phyloP scores from a whole-genome alignment of 768 basidiomycete species.

The Boletus sp. region DNA sequence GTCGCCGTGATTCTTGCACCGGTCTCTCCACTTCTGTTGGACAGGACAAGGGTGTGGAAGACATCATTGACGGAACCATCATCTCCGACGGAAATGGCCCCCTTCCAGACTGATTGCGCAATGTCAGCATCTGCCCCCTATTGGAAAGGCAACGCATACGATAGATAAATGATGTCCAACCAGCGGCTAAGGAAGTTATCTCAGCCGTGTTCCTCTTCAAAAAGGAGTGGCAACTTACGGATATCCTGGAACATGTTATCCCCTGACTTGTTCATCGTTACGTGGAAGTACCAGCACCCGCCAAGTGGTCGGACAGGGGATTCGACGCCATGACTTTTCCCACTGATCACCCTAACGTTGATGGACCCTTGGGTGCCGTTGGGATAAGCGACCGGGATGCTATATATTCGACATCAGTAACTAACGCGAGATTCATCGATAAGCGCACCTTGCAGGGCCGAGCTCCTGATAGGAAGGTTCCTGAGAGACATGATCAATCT shows the following conservation, averaged over 20 bases:
- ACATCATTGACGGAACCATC: conserved; percentile 44
- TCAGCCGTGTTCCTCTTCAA: background rate
- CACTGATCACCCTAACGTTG: conserved; percentile 82
- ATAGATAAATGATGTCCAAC: conserved; percentile 90
- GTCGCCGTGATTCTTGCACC: conserved; percentile 65
- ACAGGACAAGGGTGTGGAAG: conserved; percentile 84
- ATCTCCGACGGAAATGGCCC: conserved; percentile 59
- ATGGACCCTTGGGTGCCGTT: conserved; percentile 63
- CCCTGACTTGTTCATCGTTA: conserved; percentile 60
- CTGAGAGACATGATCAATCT: conserved; percentile 24
- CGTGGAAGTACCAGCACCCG: conserved; percentile 92
- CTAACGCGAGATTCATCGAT: background rate
- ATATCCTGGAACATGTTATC: conserved; percentile 74
- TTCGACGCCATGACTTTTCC: conserved; percentile 79
- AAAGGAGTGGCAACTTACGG: conserved; percentile 45
- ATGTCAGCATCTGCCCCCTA: background rate
- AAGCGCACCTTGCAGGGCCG: conserved; percentile 51
- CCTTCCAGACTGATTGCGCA: conserved; percentile 37
- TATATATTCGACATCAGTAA: conserved; percentile 23
- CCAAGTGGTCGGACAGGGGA: conserved; percentile 89
- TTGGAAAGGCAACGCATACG: conserved; percentile 42
- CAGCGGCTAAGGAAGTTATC: conserved; percentile 45
- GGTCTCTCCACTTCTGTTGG: conserved; percentile 51
- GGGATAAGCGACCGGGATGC: conserved; percentile 73
- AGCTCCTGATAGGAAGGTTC: conserved; percentile 87